These are phyloP conservation scores for Solanum lignicaule DNA, from an alignment of 257 asterid species.

Conservation along the genomic window DNA sequence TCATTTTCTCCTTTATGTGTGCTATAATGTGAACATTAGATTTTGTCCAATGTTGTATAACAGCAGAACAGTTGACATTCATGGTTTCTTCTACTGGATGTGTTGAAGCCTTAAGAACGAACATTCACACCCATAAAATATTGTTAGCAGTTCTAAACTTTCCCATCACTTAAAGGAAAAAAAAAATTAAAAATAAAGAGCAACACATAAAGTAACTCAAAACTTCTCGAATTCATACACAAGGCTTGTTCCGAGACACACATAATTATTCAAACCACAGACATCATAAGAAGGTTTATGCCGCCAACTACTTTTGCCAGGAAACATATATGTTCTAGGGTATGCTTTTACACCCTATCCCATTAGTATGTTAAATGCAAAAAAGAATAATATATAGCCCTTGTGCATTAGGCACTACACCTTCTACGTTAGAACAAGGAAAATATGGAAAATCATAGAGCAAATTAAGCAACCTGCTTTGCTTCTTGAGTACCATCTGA, in stretches of 20 bases:
- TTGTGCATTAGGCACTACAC: not conserved
- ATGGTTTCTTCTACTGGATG: not conserved
- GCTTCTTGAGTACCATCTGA: slow-evolving; percentile 95
- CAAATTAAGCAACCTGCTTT: slow-evolving; percentile 60
- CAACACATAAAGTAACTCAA: not conserved
- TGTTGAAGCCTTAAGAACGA: not conserved
- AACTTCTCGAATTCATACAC: not conserved
- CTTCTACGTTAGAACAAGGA: not conserved
- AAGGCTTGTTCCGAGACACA: not conserved
- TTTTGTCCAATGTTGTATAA: not conserved
- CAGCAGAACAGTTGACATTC: not conserved
- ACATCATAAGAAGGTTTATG: not conserved
- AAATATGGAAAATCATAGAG: not conserved
- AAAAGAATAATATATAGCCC: not conserved
- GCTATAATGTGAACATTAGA: not conserved
- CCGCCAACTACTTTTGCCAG: not conserved
- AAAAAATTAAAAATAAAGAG: not conserved
- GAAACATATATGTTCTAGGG: not conserved
- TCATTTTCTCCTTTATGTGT: not conserved
- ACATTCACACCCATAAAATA: not conserved
- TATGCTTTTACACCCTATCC: not conserved
- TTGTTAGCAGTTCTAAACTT: not conserved
- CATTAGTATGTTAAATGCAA: not conserved
- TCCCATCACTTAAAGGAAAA: not conserved
- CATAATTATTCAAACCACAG: not conserved